phyloP scores from a whole-genome alignment of 495 filamentous ascomycete species.

The Tuber umbilicatum region DNA sequence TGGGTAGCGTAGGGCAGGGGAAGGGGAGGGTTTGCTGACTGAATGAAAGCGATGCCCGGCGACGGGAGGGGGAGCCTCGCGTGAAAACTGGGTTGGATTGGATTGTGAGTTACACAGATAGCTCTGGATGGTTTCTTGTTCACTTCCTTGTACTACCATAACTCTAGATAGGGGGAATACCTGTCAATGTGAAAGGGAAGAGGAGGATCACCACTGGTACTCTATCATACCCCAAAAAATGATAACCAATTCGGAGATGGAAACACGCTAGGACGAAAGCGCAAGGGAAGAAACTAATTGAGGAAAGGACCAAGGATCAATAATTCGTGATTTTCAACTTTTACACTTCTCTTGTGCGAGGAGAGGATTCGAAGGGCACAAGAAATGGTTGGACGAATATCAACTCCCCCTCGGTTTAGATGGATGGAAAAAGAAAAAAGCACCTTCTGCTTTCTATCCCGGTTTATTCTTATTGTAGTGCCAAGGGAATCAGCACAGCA shows the following conservation, averaged over 20 bases:
- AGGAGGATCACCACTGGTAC: background rate
- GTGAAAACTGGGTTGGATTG: background rate
- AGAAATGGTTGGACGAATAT: background rate
- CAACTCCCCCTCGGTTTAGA: background rate
- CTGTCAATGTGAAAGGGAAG: background rate
- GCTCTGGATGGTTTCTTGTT: background rate
- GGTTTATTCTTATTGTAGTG: background rate
- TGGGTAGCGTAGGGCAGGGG: background rate
- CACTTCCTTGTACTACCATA: background rate
- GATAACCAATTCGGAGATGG: too few species aligned
- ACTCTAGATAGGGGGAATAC: background rate
- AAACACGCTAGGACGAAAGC: background rate
- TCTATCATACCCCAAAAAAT: background rate
- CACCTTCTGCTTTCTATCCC: background rate
- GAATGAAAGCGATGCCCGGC: background rate
- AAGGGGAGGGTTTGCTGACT: background rate
- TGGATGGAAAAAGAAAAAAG: background rate
- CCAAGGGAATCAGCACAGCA: background rate
- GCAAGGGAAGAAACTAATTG: background rate
- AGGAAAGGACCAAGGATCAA: background rate
- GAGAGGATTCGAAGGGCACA: background rate
- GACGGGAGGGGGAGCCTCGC: background rate
- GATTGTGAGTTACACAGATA: background rate
- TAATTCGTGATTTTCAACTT: background rate
- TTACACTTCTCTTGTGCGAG: background rate